These are phyloP conservation scores for Trichomonas tenax DNA, from an alignment of 208 protist genomes.

Conservation along the genomic window DNA sequence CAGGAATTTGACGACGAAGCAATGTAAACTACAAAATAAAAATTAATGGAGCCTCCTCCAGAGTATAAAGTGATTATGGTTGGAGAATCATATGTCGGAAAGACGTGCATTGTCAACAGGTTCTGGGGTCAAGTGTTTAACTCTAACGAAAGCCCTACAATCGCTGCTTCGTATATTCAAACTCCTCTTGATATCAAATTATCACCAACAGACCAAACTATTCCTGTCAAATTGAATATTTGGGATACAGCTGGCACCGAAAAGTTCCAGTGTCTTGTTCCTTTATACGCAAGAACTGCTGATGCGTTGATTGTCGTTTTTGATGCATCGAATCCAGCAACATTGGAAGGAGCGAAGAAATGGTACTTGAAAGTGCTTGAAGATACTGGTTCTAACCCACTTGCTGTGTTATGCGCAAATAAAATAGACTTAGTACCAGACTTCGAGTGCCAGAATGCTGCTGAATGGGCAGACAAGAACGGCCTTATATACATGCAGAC, in stretches of 20 bases:
- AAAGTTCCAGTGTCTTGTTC: background rate
- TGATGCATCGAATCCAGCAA: background rate
- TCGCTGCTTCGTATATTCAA: background rate
- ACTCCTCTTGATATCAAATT: background rate
- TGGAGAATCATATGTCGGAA: background rate
- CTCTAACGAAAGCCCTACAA: background rate
- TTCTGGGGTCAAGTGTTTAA: background rate
- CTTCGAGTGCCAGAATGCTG: background rate
- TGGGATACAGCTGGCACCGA: background rate
- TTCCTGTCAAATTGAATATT: background rate
- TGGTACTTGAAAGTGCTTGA: background rate
- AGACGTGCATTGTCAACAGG: background rate
- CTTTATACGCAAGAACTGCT: background rate
- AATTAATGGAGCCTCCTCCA: background rate
- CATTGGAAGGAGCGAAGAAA: background rate
- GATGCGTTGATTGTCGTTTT: background rate
- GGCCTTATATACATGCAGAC: background rate
- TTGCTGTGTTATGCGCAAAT: background rate
- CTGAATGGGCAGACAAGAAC: background rate
- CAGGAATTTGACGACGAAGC: no score
- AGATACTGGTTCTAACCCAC: background rate
- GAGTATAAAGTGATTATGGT: background rate
- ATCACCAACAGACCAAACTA: background rate
- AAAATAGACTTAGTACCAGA: background rate
- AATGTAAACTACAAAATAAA: no score